Base-by-base conservation (phyloP, 2,329 filamentous ascomycete species). In the Raffaelea deltoideospora region DNA sequence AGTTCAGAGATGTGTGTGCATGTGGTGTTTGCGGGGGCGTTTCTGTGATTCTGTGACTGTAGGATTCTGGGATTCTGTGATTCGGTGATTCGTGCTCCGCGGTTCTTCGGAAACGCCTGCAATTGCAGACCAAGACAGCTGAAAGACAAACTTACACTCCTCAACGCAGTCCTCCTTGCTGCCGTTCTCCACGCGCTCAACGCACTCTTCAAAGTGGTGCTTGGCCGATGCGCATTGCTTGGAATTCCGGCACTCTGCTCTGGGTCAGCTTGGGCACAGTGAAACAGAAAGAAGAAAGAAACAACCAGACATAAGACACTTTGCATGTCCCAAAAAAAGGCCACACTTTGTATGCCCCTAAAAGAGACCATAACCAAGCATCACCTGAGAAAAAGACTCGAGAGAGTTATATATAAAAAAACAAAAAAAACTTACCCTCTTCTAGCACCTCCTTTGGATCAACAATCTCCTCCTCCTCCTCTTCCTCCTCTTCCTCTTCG, bases 131-230 rank as follows among this genome's bases (percentile, higher is more conserved):
- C 19, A 19, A 26, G 28, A 2, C 19, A 15, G 20, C 4, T 26
- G 24, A 21, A 18, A 13, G 15, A 6, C 13, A 10, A 3, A 51
- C 87, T 64, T 80, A 96, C 90, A 98, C 71, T 98, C 90, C 71
- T 98, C 90, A 49, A 96, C 85, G 54, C 90, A 98, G 68, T 96
- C 87, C 73, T 98, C 90, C 53, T 82, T 76, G 50, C 79, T 76
- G 46, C 79, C 72, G 50, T 79, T 73, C 53, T 85, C 75, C 50
- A 98, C 90, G 53, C 90, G 86, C 74, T 94, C 87, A 51, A 88
- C 86, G 61, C 90, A 98, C 66, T 95, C 85, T 48, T 96, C 88
- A 60, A 81, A 96, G 73, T 98, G 90, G 72, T 96, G 88, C 77
- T 96, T 98, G 56, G 75, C 73, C 41, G 80, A 78, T 43, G 79